A percentile compares a stretch with the other conserved stretches of the same genome.
These are phyloP conservation scores for Fraxinus pennsylvanica DNA, from an alignment of 257 asterid species.

Conservation along the genomic window DNA sequence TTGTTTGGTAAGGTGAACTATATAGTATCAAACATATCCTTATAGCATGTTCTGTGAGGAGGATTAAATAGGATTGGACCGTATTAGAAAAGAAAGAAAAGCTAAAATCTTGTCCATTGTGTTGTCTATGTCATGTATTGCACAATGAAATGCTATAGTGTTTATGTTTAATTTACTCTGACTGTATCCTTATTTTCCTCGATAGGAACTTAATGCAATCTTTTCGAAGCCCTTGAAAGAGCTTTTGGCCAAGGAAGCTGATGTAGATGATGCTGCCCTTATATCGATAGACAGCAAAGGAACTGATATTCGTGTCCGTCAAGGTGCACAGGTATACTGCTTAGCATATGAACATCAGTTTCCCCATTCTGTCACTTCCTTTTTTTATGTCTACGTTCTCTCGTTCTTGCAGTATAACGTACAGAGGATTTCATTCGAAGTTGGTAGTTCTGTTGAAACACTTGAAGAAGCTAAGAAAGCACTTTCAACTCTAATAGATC, in stretches of 20 bases:
- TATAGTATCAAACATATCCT: background rate
- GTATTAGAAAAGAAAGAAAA: too few species aligned
- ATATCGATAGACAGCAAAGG: conserved; percentile 94
- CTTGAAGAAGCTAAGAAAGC: background rate
- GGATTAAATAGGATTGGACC: too few species aligned
- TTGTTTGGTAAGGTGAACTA: background rate
- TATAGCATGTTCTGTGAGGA: too few species aligned
- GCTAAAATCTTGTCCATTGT: background rate
- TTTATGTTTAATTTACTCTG: background rate
- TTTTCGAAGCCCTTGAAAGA: conserved; percentile 85
- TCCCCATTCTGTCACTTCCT: background rate
- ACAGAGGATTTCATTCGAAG: background rate
- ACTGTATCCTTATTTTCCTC: background rate
- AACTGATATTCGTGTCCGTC: conserved; percentile 83
- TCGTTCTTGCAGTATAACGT: background rate
- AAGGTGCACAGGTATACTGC: conserved; percentile 73
- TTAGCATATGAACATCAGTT: background rate
- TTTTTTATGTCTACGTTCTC: background rate
- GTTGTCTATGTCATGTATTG: too few species aligned
- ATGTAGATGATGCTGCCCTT: conserved; percentile 94
- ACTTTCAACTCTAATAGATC: background rate
- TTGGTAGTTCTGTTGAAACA: background rate
- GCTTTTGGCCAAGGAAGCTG: conserved; percentile 73
- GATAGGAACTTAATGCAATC: conserved; percentile 74
- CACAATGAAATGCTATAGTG: background rate